Evolutionary conservation across 2,329 filamentous ascomycete species (phyloP), one percentile per base, ranked within the genome.

Genomic region (Nigrospora oryzae): DNA sequence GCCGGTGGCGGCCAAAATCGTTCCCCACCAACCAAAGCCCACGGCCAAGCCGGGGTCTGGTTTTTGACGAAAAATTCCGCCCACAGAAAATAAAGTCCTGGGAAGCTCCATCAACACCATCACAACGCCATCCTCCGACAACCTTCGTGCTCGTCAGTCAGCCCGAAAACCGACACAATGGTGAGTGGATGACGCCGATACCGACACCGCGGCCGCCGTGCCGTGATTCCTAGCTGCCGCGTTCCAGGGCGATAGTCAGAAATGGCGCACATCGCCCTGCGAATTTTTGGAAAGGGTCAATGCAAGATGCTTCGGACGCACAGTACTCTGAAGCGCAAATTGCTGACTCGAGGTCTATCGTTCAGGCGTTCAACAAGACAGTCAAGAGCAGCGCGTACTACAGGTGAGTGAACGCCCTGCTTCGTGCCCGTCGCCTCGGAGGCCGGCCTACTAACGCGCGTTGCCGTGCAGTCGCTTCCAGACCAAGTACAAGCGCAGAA

Each of bases 401-500:
- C 83, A 95, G 89, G 89, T 95, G 65, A 84, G 84, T 73, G n/a
- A n/a, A n/a, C n/a, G n/a, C n/a, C n/a, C n/a, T n/a, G n/a, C n/a
- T n/a, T n/a, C n/a, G n/a, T n/a, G n/a, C n/a, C n/a, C n/a, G 40
- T 42, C 28, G 16, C 15, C 40, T 42, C 14, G 28, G 8, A 5
- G 7, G 13, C 8, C 33, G 31, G n/a, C 40, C 17, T 43, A 41
- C 60, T 64, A 49, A 63, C 55, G 50, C 46, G 42, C 38, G 40
- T 53, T 52, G 51, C 42, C 42, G 38, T 45, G 45, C 68, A 95
- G 90, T 72, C 89, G 93, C 75, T 98, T 86, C 83, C 93, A 98
- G 81, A 96, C 93, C 70, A 98, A 98, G 86, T 98, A 96, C 87
- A 93, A 89, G 81, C 90, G 93, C 71, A 85, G 93, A 74, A 83